These are phyloP conservation scores for Paxillus involutus DNA, from an alignment of 768 basidiomycete genomes.

Conservation along the genomic window DNA sequence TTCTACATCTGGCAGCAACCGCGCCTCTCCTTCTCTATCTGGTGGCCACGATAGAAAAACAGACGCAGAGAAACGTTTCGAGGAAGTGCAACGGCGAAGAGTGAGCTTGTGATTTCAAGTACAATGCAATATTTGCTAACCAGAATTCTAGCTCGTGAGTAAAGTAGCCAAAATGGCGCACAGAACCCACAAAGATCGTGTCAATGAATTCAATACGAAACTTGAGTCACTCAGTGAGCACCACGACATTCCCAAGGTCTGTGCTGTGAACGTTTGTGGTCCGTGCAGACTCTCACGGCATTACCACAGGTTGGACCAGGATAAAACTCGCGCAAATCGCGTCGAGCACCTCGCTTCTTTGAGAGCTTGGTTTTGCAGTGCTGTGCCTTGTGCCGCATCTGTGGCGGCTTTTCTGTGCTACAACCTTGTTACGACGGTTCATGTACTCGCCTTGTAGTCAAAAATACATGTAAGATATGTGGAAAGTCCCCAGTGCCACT, in stretches of 20 bases:
- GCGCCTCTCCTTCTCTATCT: constrained; percentile 58
- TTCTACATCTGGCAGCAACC: constrained; percentile 55
- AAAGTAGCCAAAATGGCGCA: constrained; percentile 74
- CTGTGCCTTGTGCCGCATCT: constrained; percentile 11
- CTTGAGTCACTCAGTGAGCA: constrained; percentile 88
- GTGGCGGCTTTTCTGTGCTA: constrained; percentile 17
- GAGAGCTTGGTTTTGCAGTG: constrained; percentile 7
- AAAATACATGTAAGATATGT: constrained; percentile 24
- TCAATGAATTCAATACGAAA: constrained; percentile 85
- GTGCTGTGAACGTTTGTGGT: constrained; percentile 21
- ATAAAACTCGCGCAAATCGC: constrained; percentile 47
- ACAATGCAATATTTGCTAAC: constrained; percentile 6
- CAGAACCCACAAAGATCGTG: constrained; percentile 93
- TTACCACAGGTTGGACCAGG: constrained; percentile 76
- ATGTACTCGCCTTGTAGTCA: constrained; percentile 20
- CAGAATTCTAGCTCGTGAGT: constrained; percentile 57
- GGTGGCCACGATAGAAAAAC: constrained; percentile 62
- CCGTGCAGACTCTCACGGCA: constrained; percentile 30
- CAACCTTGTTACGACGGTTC: constrained; percentile 12
- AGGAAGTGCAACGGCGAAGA: constrained; percentile 79
- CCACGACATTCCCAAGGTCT: constrained; percentile 91
- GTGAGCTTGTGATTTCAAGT: constrained; percentile 43
- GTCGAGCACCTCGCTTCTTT: constrained; percentile 24
- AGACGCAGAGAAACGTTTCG: constrained; percentile 85
- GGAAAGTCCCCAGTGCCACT: constrained; percentile 24